Evolutionary conservation across 345 rosid genomes (phyloP), one percentile per base, ranked within the genome.

Genomic region (Eucalyptus erythrocorys): DNA sequence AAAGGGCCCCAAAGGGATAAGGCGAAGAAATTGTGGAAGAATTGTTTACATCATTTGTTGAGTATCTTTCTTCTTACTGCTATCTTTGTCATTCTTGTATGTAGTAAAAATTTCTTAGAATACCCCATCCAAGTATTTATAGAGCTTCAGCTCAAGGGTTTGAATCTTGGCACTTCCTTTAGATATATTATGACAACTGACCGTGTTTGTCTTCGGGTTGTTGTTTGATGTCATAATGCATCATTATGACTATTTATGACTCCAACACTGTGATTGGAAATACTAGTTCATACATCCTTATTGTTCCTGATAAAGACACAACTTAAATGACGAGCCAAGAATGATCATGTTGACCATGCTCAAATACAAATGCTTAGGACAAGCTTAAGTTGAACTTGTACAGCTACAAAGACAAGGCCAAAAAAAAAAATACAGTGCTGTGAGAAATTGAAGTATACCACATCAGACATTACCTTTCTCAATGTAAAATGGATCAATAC

Each of bases 401-500:
- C 82, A 76, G 47, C 82, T 40, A 76, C 47, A 76, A 76, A 76
- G 30, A 47, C 47, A 21, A 40, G 30, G 27, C 82, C 27, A 21
- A 53, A 57, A 51, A 51, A 19, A 19, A 57, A 37, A 61, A n/a
- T 42, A 12, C 24, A 55, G 48, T 43, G 79, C 57, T 24, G 37
- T 24, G 80, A 53, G 49, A 88, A 84, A 51, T 50, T 34, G 21
- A 64, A 34, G 64, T 15, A 87, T 34, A 87, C 85, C 13, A 32
- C 3, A 13, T 10, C 87, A 90, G 45, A 57, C 64, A 87, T 91
- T 90, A 96, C 99, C 99, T 94, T 92, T 95, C 88, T 91, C 92
- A 89, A 97, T 93, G 93, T 91, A 96, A 92, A 97, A 97, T 9
- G 99, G 99, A 89, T 92, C 79, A 30, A 97, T 93, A 88, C 98